These are phyloP conservation scores for Spathaspora arborariae DNA, from an alignment of 805 yeast species.

Conservation along the genomic window DNA sequence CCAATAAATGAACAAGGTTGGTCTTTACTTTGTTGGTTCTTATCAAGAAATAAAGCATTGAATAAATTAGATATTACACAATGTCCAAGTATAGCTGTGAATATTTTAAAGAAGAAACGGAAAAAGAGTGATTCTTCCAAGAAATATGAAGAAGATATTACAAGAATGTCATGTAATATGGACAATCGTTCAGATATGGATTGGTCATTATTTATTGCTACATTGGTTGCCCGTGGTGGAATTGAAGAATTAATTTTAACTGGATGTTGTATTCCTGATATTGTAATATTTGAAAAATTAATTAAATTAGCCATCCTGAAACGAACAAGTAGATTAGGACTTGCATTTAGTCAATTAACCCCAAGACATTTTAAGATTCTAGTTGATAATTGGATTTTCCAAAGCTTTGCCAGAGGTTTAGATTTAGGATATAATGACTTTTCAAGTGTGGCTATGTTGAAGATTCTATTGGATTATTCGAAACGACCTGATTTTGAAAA, in stretches of 20 bases:
- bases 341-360: constrained; percentile 69
- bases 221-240: constrained; percentile 66
- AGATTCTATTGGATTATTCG: constrained; percentile 32
- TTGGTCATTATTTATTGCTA: constrained; percentile 74
- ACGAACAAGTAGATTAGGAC: constrained; percentile 62
- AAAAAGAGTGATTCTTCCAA: constrained; percentile 15
- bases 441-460: constrained; percentile 30
- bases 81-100: constrained; percentile 47
- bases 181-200: constrained; percentile 72
- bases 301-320: constrained; percentile 53
- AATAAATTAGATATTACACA: constrained; percentile 70
- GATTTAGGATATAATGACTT: constrained; percentile 84
- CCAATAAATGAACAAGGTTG: constrained; percentile 71
- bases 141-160: constrained; percentile 23
- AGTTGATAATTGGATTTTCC: constrained; percentile 55
- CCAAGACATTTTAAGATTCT: constrained; percentile 52
- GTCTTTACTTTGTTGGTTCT: constrained; percentile 72
- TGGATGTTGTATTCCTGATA: constrained; percentile 64
- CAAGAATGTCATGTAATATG: constrained; percentile 44
- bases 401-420: constrained; percentile 56
- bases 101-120: constrained; percentile 38
- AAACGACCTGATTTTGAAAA: constrained; percentile 17
- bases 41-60: constrained; percentile 57
- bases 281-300: constrained; percentile 51
- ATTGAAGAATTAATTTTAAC: constrained; percentile 76